Conservation (phyloP, 768 basidiomycete species). For the Cystoderma amianthinum region DNA sequence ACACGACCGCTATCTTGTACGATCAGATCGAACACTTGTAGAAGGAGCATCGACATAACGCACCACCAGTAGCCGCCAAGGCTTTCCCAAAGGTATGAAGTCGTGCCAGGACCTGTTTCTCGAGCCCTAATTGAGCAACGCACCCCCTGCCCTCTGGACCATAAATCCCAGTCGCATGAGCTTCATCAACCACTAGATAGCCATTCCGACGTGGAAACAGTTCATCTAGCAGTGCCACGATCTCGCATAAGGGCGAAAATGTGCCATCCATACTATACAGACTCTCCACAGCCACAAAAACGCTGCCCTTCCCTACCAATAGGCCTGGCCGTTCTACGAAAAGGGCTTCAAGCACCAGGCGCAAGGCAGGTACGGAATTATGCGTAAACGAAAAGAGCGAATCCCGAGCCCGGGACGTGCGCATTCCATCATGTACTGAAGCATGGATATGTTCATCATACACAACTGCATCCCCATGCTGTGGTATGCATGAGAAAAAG, state of each 20-base stretch:
- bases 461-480: constrained; percentile 67
- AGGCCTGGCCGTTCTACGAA: constrained; percentile 27
- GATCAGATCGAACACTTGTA: background rate
- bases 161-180: constrained; percentile 89
- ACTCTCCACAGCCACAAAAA: constrained; percentile 84
- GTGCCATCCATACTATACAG: constrained; percentile 98
- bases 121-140: constrained; percentile 63
- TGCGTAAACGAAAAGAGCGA: constrained; percentile 53
- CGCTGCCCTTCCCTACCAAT: constrained; percentile 29
- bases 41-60: constrained; percentile 19
- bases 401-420: constrained; percentile 44
- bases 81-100: constrained; percentile 95
- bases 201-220: constrained; percentile 56
- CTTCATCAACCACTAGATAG: constrained; percentile 85
- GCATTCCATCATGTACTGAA: constrained; percentile 84
- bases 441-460: constrained; percentile 90
- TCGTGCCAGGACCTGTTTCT: constrained; percentile 65
- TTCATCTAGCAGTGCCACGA: constrained; percentile 57
- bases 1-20: constrained; percentile 53
- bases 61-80: constrained; percentile 79
- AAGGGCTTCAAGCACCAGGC: constrained; percentile 33
- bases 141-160: constrained; percentile 73
- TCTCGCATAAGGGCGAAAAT: constrained; percentile 63
- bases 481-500: constrained; percentile 78
- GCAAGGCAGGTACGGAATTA: constrained; percentile 55